Conservation (phyloP, 106 monocot species). For the Triglochin maritima region DNA sequence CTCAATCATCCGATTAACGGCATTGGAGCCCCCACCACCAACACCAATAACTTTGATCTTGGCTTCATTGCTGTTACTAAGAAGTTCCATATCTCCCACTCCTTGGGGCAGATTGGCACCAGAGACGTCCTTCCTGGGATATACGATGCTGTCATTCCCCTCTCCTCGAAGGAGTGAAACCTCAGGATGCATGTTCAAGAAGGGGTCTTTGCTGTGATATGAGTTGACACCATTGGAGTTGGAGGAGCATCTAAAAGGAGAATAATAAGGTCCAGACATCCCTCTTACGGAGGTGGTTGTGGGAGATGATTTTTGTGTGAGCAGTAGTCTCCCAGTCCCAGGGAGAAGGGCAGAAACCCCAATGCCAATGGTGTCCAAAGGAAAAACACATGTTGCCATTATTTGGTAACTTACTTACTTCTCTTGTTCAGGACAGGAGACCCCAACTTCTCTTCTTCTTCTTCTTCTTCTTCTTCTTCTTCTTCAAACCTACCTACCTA, state of each 20-base stretch:
- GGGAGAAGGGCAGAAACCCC: no score
- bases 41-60: slow-evolving; percentile 97
- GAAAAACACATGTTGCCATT: no score
- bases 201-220: slow-evolving; percentile 42
- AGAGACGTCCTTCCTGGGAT: slow-evolving; percentile 25
- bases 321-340: no score
- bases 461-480: no score
- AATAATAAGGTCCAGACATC: background rate
- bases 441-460: no score
- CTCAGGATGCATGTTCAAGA: slow-evolving; percentile 79
- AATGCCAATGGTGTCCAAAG: no score
- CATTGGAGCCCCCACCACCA: slow-evolving; percentile 97
- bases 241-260: slow-evolving; percentile 21
- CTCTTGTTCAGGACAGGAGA: no score
- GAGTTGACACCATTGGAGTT: slow-evolving; percentile 23
- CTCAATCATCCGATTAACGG: slow-evolving; percentile 96
- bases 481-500: no score
- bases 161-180: slow-evolving; percentile 67
- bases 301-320: no score
- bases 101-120: slow-evolving; percentile 9
- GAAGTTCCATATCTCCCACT: slow-evolving; percentile 9
- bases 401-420: no score
- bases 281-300: no score
- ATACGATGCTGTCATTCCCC: slow-evolving; percentile 14
- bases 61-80: slow-evolving; percentile 43